Percentiles rank a stretch among this genome's conserved stretches.
Evolutionary conservation across 192 early-diverging fungal genomes (phyloP).

Genomic region (Rhizophagus sp.): DNA sequence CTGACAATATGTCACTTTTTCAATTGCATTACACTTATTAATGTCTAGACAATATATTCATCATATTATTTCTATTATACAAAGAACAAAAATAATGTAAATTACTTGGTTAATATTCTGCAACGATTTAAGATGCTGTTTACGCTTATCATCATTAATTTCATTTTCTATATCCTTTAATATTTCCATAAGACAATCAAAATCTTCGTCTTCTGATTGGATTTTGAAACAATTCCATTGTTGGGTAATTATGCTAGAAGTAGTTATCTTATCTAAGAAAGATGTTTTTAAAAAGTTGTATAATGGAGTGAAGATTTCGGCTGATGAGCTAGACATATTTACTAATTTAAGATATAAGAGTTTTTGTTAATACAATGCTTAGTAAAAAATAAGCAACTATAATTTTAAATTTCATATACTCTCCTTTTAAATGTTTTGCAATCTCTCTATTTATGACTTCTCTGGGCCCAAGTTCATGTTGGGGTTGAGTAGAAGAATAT

Average conservation of each 20-base stretch:
- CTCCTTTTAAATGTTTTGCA: too few relatives aligned
- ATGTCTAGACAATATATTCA: neutral
- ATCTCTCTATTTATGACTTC: too few relatives aligned
- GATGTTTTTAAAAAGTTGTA: conserved; percentile 16
- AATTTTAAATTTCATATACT: neutral
- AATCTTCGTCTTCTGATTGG: neutral
- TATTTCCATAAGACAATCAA: conserved; percentile 12
- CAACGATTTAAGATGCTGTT: conserved; percentile 12
- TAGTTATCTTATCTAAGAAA: conserved; percentile 22
- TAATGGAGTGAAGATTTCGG: conserved; percentile 3
- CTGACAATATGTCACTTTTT: conserved; percentile 15
- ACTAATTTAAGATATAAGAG: neutral
- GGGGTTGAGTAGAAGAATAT: too few relatives aligned
- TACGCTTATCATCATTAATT: conserved; percentile 8
- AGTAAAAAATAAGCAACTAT: neutral
- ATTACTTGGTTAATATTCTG: conserved; percentile 17
- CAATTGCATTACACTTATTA: conserved; percentile 20
- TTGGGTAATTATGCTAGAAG: conserved; percentile 11
- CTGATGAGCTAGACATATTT: conserved; percentile 5
- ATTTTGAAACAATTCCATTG: conserved; percentile 20
- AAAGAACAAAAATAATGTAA: neutral
- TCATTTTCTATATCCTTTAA: conserved; percentile 10
- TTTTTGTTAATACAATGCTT: too few relatives aligned
- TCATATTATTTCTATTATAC: neutral
- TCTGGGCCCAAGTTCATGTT: too few relatives aligned